phyloP scores from a whole-genome alignment of 2,329 filamentous ascomycete genomes.

The Colletotrichum camelliae region DNA sequence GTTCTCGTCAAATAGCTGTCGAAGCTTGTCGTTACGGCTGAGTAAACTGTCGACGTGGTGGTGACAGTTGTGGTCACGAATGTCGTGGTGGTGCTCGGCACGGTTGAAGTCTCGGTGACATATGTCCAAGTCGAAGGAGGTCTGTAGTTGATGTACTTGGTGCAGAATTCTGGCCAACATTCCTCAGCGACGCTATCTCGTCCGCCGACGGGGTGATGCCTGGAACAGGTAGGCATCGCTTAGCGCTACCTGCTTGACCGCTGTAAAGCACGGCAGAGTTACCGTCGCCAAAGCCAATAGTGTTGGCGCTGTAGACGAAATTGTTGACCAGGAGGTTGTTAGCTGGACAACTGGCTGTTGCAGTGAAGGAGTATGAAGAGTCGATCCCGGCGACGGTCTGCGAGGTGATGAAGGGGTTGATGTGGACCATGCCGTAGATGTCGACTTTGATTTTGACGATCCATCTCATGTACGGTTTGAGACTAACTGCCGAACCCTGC shows the following conservation, averaged over 20 bases:
- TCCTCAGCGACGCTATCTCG: background rate
- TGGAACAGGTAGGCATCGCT: background rate
- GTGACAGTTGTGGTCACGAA: background rate
- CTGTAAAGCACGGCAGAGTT: background rate
- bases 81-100: background rate
- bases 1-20: background rate
- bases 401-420: background rate
- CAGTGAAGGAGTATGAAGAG: background rate
- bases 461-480: background rate
- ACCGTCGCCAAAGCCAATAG: background rate
- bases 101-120: background rate
- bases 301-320: background rate
- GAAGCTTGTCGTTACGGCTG: background rate
- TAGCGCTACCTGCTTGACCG: background rate
- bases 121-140: background rate
- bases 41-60: background rate
- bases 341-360: background rate
- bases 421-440: background rate
- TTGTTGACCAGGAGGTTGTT: background rate
- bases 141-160: background rate
- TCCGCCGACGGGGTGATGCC: background rate
- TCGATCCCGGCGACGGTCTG: background rate
- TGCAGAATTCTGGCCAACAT: background rate
- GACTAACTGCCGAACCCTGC: background rate
- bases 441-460: background rate